A percentile compares a stretch with the other conserved stretches of the same genome.
phyloP scores from a whole-genome alignment of 2,329 filamentous ascomycete genomes.

The Fusarium nematophilum region DNA sequence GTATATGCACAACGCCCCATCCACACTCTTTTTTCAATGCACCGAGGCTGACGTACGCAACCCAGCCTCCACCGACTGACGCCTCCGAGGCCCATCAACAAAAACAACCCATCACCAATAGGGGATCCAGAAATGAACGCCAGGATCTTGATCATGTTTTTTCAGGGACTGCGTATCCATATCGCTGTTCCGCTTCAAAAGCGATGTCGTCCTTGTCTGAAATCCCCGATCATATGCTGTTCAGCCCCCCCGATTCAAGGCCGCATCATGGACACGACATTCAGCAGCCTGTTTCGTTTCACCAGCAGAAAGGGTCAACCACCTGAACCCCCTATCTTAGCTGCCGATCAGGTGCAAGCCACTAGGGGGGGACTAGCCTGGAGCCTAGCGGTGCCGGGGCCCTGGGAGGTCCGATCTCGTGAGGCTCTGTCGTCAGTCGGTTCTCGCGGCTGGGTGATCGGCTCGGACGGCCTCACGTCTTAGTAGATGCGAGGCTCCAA shows the following conservation, averaged over 20 bases:
- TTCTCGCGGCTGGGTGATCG: too few relatives aligned
- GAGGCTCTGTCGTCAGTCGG: background rate
- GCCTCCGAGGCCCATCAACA: too few relatives aligned
- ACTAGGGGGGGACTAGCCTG: background rate
- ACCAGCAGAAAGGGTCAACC: too few relatives aligned
- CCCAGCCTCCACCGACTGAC: background rate
- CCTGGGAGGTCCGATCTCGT: background rate
- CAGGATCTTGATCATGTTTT: too few relatives aligned
- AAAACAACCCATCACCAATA: too few relatives aligned
- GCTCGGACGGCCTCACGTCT: too few relatives aligned
- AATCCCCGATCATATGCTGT: background rate
- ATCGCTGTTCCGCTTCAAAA: too few relatives aligned
- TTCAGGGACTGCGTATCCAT: too few relatives aligned
- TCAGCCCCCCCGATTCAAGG: constrained; percentile 1
- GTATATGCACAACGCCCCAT: constrained; percentile 6
- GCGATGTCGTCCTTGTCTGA: too few relatives aligned
- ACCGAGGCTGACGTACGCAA: constrained; percentile 5
- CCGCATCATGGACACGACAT: constrained; percentile 12
- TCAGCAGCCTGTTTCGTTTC: background rate
- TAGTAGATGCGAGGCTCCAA: too few relatives aligned
- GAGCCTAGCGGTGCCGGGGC: background rate
- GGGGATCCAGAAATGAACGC: too few relatives aligned
- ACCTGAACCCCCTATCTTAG: background rate
- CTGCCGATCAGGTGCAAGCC: constrained; percentile 5
- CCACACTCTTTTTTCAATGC: too few relatives aligned